Percentiles rank a stretch among this genome's conserved stretches.
These are phyloP conservation scores for Yarrowia sp. DNA, from an alignment of 805 yeast genomes.

Conservation along the genomic window DNA sequence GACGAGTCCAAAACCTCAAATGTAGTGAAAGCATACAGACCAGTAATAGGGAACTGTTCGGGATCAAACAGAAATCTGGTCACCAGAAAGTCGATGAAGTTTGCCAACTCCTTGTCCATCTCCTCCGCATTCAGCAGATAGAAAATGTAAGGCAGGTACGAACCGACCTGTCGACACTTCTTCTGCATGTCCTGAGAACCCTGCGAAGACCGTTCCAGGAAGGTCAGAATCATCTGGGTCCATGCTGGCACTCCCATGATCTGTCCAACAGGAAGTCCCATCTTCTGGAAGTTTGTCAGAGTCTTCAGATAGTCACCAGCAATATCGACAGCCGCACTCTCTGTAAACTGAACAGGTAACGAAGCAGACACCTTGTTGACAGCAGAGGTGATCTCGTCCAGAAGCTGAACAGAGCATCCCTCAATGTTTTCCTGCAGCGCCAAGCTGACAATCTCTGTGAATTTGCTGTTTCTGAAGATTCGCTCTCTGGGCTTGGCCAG, in stretches of 20 bases:
- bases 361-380: conserved; percentile 1
- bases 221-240: conserved; percentile 1
- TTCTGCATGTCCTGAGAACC: conserved; percentile 16
- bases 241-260: conserved; percentile 1
- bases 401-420: conserved; percentile 1
- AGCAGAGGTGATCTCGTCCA: conserved; percentile 8
- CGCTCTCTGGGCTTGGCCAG: conserved; percentile 23
- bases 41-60: conserved; percentile 19
- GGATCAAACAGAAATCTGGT: conserved; percentile 13
- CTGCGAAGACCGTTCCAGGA: conserved; percentile 1
- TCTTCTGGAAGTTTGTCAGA: conserved; percentile 1
- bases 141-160: conserved; percentile 12
- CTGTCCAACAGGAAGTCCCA: neutral
- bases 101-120: neutral
- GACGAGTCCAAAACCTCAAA: neutral
- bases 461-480: conserved; percentile 17
- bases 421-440: conserved; percentile 4
- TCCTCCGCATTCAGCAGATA: neutral
- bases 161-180: conserved; percentile 18
- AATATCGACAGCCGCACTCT: neutral
- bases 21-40: conserved; percentile 11
- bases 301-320: conserved; percentile 8
- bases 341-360: conserved; percentile 9
- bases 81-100: conserved; percentile 8
- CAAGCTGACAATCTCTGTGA: neutral